Conservation (phyloP, 768 basidiomycete species). For the Gymnopilus dilepis region DNA sequence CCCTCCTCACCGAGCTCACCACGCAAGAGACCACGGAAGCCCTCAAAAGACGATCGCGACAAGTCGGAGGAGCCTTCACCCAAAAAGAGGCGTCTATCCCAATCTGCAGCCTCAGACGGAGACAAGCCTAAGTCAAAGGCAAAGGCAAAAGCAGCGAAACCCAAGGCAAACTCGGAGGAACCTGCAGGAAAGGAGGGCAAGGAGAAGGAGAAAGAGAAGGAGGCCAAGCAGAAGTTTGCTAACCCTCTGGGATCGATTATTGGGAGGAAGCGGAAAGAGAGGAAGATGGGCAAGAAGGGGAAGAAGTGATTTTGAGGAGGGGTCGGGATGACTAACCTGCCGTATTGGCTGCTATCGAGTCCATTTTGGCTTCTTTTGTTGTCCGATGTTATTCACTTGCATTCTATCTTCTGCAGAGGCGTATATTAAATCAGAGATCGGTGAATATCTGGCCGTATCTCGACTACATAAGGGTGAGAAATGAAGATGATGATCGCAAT, state of each 20-base stretch:
- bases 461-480: no score
- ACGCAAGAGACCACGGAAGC: conserved; percentile 21
- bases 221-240: conserved; percentile 15
- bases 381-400: no score
- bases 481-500: no score
- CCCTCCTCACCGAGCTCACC: not conserved
- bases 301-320: conserved; percentile 13
- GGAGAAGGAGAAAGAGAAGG: conserved; percentile 5
- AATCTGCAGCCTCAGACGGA: not conserved
- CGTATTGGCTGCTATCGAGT: no score
- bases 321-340: no score
- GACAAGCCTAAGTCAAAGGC: conserved; percentile 10
- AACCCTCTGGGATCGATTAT: conserved; percentile 71
- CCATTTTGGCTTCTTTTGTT: no score
- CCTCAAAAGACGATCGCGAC: conserved; percentile 15
- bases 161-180: no score
- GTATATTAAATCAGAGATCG: no score
- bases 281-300: conserved; percentile 48
- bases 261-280: conserved; percentile 79
- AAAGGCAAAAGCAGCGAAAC: conserved; percentile 7
- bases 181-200: conserved; percentile 9
- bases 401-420: no score
- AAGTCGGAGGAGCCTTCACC: conserved; percentile 21
- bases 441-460: no score
- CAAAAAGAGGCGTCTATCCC: conserved; percentile 24